Evolutionary conservation across 495 filamentous ascomycete species (phyloP).

Genomic region (Staphylotrichum longicolle): DNA sequence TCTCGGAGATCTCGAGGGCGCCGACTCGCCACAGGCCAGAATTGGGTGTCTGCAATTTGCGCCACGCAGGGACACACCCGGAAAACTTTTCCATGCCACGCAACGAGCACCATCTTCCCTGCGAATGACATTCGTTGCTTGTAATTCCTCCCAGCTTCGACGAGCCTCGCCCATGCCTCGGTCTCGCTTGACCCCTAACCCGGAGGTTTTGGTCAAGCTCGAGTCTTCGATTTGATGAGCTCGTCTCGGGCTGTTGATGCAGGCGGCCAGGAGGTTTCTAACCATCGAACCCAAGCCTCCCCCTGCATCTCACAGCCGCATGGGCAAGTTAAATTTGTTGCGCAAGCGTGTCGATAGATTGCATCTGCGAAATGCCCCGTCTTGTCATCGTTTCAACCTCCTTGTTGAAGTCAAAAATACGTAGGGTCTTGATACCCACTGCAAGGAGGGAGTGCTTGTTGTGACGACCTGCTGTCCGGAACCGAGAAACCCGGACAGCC

Average conservation of each 20-base stretch:
- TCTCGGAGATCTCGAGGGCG: background rate
- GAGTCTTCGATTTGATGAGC: background rate
- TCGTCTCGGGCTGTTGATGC: background rate
- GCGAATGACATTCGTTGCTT: background rate
- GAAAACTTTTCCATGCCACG: no score
- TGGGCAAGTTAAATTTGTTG: conserved; percentile 2
- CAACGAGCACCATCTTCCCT: background rate
- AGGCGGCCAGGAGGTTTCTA: conserved; percentile 4
- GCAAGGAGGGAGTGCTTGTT: no score
- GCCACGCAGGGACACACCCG: background rate
- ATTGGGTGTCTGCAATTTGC: conserved; percentile 8
- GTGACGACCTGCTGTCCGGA: no score
- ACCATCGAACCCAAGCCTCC: background rate
- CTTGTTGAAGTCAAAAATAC: no score
- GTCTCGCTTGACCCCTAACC: background rate
- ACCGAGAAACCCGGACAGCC: no score
- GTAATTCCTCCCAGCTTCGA: background rate
- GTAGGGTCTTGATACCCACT: no score
- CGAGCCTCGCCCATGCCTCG: background rate
- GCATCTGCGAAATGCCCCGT: no score
- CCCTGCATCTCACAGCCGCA: conserved; percentile 16
- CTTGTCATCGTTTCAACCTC: no score
- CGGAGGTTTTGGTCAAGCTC: background rate
- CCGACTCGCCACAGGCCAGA: conserved; percentile 3
- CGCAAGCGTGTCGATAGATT: background rate